Conservation (phyloP, 2,329 filamentous ascomycete species). For the Volutella citrinella region DNA sequence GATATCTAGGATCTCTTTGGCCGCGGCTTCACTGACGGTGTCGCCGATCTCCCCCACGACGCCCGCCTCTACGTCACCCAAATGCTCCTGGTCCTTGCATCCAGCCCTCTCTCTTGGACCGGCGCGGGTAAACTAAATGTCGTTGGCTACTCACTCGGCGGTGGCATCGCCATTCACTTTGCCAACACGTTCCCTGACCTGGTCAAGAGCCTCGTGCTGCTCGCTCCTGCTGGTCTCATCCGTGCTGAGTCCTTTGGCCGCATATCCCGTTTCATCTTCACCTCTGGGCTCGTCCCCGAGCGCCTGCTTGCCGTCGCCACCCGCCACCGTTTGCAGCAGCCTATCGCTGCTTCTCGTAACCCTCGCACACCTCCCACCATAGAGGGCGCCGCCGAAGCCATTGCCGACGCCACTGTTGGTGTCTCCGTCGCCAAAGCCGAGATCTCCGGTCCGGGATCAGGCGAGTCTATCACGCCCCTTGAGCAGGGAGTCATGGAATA, state of each 20-base stretch:
- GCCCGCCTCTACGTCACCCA: conserved; percentile 70
- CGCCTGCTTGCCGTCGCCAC: conserved; percentile 48
- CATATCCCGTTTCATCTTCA: conserved; percentile 49
- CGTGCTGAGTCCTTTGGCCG: conserved; percentile 50
- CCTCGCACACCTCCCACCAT: too few relatives aligned
- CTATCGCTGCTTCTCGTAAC: conserved; percentile 41
- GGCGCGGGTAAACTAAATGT: conserved; percentile 58
- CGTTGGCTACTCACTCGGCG: conserved; percentile 79
- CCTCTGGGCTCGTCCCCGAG: conserved; percentile 52
- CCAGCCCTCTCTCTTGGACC: conserved; percentile 68
- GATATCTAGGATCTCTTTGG: conserved; percentile 60
- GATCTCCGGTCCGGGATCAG: conserved; percentile 28
- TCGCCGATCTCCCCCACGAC: conserved; percentile 67
- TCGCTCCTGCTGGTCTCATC: conserved; percentile 78
- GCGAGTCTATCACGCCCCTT: conserved; percentile 33
- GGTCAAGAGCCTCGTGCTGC: conserved; percentile 67
- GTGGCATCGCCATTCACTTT: conserved; percentile 73
- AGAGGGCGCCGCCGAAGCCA: conserved; percentile 15
- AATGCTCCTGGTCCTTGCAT: conserved; percentile 67
- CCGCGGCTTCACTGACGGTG: conserved; percentile 63
- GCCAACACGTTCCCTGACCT: conserved; percentile 69
- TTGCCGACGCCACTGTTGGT: neutral
- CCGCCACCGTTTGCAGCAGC: conserved; percentile 44
- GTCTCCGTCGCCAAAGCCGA: conserved; percentile 42
- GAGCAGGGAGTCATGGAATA: conserved; percentile 47